Conservation (phyloP, 495 filamentous ascomycete species). For the Hypoxylon rickii region DNA sequence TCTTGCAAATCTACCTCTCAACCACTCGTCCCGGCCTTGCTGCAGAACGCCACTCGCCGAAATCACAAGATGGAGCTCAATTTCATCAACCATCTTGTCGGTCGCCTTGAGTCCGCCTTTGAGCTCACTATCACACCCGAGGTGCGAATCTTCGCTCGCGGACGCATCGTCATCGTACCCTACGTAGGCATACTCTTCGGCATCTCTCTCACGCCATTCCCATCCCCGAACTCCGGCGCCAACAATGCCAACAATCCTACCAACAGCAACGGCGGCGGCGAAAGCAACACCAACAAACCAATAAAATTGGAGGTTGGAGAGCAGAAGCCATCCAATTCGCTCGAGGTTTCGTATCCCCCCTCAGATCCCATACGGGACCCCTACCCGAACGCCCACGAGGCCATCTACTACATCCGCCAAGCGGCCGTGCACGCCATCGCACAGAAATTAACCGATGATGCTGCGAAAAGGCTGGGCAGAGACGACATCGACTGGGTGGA, state of each 20-base stretch:
- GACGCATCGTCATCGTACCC: constrained; percentile 30
- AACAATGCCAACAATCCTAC: background rate
- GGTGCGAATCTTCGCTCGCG: constrained; percentile 39
- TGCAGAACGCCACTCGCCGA: constrained; percentile 9
- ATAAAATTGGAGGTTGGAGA: constrained; percentile 2
- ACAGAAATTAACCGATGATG: constrained; percentile 12
- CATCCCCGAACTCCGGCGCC: background rate
- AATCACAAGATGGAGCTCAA: constrained; percentile 35
- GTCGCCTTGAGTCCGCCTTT: constrained; percentile 35
- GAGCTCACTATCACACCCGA: constrained; percentile 47
- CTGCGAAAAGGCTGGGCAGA: constrained; percentile 9
- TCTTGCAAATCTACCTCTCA: constrained; percentile 22
- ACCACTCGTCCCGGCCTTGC: constrained; percentile 13
- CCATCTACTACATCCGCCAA: constrained; percentile 35
- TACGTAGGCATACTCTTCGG: constrained; percentile 38
- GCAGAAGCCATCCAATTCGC: constrained; percentile 17
- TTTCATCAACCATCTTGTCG: constrained; percentile 33
- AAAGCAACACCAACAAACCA: background rate
- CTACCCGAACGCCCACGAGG: constrained; percentile 32
- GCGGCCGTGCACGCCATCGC: constrained; percentile 26
- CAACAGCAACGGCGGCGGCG: background rate
- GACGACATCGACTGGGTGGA: constrained; percentile 26
- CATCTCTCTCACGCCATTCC: constrained; percentile 38
- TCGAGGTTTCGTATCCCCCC: constrained; percentile 33
- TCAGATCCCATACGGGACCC: constrained; percentile 25